Conservation (phyloP, 371 early-diverging fungal genomes). For the Nematocida major region DNA sequence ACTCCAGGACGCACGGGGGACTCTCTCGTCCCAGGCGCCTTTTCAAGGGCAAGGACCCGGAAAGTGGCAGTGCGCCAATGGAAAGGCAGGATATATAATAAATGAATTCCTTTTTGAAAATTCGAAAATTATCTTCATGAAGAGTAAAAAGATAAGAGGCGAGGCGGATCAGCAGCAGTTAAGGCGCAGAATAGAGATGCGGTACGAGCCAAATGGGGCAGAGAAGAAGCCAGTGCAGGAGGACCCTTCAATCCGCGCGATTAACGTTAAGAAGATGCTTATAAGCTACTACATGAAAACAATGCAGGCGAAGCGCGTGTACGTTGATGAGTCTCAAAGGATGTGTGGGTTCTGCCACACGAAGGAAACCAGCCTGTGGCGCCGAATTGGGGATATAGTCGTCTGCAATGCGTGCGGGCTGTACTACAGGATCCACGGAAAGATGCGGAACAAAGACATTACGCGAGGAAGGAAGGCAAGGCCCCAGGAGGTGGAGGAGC, state of each 20-base stretch:
- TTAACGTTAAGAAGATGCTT: not conserved
- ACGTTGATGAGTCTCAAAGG: slow-evolving; percentile 11
- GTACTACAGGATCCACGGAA: slow-evolving; percentile 62
- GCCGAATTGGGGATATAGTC: slow-evolving; percentile 52
- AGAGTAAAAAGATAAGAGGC: slow-evolving; percentile 14
- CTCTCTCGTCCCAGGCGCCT: slow-evolving; percentile 41
- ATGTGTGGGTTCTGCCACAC: slow-evolving; percentile 60
- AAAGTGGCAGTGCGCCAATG: not conserved
- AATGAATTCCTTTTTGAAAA: not conserved
- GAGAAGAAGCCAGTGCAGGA: not conserved
- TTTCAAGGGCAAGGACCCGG: slow-evolving; percentile 5
- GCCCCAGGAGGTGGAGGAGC: not conserved
- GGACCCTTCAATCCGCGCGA: not conserved
- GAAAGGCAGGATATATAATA: not conserved
- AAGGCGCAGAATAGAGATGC: slow-evolving; percentile 26
- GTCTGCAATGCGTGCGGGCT: slow-evolving; percentile 65
- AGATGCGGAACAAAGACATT: slow-evolving; percentile 15
- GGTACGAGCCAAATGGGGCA: not conserved
- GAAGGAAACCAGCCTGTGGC: slow-evolving; percentile 60
- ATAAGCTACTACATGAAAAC: not conserved
- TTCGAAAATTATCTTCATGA: slow-evolving; percentile 19
- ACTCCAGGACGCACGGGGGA: slow-evolving; percentile 59
- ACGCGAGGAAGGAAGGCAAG: slow-evolving; percentile 8
- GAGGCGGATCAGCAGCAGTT: not conserved
- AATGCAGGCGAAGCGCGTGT: slow-evolving; percentile 1